A percentile compares a stretch with the other conserved stretches of the same genome.
These are phyloP conservation scores for Chalciporus sphaerocephalus DNA, from an alignment of 768 basidiomycete species.

Conservation along the genomic window DNA sequence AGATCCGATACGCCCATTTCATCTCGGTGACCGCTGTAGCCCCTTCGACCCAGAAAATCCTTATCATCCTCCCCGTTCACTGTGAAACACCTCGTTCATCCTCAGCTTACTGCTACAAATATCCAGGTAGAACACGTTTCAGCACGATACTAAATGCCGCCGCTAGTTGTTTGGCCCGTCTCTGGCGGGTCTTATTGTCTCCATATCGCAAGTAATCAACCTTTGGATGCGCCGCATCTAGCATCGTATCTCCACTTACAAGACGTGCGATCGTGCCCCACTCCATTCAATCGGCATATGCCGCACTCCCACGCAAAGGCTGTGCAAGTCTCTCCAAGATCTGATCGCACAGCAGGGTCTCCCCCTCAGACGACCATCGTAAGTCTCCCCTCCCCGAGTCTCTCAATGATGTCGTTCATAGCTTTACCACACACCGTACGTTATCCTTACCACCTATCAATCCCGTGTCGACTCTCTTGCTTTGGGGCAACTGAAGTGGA, in stretches of 20 bases:
- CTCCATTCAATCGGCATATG: constrained; percentile 28
- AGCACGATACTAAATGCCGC: constrained; percentile 5
- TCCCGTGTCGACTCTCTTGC: constrained; percentile 3
- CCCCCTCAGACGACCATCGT: neutral
- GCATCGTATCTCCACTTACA: constrained; percentile 23
- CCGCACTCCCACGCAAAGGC: constrained; percentile 31
- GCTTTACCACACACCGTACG: constrained; percentile 12
- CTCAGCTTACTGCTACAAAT: neutral
- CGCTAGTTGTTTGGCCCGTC: constrained; percentile 12
- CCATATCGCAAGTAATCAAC: constrained; percentile 12
- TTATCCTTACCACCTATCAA: constrained; percentile 3
- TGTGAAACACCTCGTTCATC: constrained; percentile 1
- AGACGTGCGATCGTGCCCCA: constrained; percentile 5
- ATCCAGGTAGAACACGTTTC: constrained; percentile 5
- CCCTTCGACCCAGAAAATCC: neutral
- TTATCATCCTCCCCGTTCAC: neutral
- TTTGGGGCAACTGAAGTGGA: neutral
- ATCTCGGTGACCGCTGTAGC: neutral
- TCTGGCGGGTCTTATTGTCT: constrained; percentile 14
- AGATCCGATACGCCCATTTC: constrained; percentile 13
- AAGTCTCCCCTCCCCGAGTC: neutral
- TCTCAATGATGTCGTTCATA: neutral
- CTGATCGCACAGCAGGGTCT: constrained; percentile 15
- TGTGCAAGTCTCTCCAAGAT: constrained; percentile 21
- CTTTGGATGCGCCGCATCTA: constrained; percentile 8